A percentile compares a stretch with the other conserved stretches of the same genome.
Conservation (phyloP, 2,329 filamentous ascomycete species). For the Cryphonectria parasitica region DNA sequence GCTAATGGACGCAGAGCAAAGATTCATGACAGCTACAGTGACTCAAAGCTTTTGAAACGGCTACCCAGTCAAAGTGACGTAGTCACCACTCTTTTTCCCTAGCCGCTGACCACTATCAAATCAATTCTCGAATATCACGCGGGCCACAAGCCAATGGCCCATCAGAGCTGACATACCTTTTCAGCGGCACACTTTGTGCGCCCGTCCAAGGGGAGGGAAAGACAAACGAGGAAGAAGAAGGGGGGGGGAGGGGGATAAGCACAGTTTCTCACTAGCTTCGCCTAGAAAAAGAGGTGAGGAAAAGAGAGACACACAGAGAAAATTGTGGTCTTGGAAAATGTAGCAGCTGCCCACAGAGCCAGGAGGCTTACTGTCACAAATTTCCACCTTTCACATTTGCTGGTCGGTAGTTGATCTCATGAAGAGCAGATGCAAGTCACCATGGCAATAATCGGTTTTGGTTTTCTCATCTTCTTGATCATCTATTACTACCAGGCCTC, state of each 20-base stretch:
- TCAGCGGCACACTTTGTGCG: slow-evolving; percentile 6
- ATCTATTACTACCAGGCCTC: not conserved
- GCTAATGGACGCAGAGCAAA: not conserved
- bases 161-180: slow-evolving; percentile 12
- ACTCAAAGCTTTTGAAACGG: not conserved
- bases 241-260: not conserved
- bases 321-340: not conserved
- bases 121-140: not conserved
- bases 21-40: not conserved
- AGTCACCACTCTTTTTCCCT: not conserved
- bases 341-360: not conserved
- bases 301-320: not conserved
- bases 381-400: not conserved
- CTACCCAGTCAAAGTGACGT: not conserved
- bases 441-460: not conserved
- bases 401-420: not conserved
- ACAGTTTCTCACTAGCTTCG: not conserved
- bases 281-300: not conserved
- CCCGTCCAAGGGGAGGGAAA: not conserved
- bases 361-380: not conserved
- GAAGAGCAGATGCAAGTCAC: not conserved
- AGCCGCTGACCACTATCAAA: not conserved
- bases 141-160: not conserved
- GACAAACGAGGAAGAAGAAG: not conserved
- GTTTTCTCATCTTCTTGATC: not conserved